Percentiles rank a stretch among this genome's conserved stretches.
These are phyloP conservation scores for Trametes meyenii DNA, from an alignment of 768 basidiomycete genomes.

Conservation along the genomic window DNA sequence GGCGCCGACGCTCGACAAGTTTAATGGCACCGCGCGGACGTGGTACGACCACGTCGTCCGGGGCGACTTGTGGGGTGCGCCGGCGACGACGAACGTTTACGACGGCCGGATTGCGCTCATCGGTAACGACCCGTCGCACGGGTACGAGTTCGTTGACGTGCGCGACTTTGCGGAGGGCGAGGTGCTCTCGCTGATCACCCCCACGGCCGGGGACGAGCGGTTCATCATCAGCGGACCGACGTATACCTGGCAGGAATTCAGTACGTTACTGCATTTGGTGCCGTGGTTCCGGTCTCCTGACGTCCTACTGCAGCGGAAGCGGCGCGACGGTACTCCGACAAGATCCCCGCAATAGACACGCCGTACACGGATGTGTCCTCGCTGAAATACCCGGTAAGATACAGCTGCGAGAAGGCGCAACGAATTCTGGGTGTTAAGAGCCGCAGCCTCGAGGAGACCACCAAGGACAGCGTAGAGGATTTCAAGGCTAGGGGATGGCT, in stretches of 20 bases:
- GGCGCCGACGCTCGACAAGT: conserved; percentile 34
- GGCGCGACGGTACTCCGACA: conserved; percentile 3
- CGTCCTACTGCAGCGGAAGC: conserved; percentile 5
- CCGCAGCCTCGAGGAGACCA: conserved; percentile 23
- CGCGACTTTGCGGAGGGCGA: conserved; percentile 59
- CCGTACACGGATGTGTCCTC: conserved; percentile 24
- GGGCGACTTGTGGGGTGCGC: neutral
- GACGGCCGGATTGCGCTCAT: neutral
- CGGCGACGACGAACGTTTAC: neutral
- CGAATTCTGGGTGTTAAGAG: conserved; percentile 27
- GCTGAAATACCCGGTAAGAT: conserved; percentile 32
- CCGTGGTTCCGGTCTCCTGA: neutral
- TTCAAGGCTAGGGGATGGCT: conserved; percentile 15
- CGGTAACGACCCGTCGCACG: neutral
- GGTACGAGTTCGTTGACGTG: conserved; percentile 43
- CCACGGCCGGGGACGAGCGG: conserved; percentile 57
- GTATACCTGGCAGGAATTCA: conserved; percentile 22
- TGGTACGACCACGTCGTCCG: conserved; percentile 39
- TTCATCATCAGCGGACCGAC: conserved; percentile 48
- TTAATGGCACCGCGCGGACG: conserved; percentile 42
- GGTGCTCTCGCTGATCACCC: conserved; percentile 49
- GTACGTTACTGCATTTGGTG: conserved; percentile 3
- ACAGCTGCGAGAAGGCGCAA: conserved; percentile 39
- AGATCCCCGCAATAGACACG: conserved; percentile 8
- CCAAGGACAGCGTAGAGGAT: conserved; percentile 26